Conservation (phyloP, 768 basidiomycete species). For the Hydnomerulius pinastri region DNA sequence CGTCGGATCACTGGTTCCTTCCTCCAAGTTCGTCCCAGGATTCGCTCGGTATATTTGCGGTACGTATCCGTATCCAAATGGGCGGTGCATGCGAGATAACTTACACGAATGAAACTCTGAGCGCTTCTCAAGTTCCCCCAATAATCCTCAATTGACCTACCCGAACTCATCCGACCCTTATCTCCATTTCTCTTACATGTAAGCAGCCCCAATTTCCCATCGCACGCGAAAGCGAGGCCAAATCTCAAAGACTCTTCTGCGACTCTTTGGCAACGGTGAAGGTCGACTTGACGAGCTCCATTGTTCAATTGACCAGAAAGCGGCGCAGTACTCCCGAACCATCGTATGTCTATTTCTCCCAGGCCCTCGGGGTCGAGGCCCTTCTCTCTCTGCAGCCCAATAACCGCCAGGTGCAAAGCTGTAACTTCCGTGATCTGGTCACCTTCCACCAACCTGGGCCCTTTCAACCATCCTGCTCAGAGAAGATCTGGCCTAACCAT, state of each 20-base stretch:
- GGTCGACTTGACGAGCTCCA: not conserved
- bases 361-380: not conserved
- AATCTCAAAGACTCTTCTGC: not conserved
- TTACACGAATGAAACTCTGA: no score
- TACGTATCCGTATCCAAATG: constrained; percentile 14
- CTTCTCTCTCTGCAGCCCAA: constrained; percentile 3
- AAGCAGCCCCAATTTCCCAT: not conserved
- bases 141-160: not conserved
- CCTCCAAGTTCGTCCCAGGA: constrained; percentile 10
- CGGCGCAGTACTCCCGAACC: not conserved
- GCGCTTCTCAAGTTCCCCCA: constrained; percentile 14
- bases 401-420: constrained; percentile 14
- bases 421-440: not conserved
- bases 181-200: constrained; percentile 4
- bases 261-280: not conserved
- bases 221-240: not conserved
- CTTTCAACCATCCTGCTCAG: not conserved
- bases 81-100: constrained; percentile 11
- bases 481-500: not conserved
- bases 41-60: constrained; percentile 24
- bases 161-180: constrained; percentile 25
- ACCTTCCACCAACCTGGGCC: constrained; percentile 3
- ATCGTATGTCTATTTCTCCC: not conserved
- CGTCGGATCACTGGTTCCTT: constrained; percentile 11
- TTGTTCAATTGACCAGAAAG: not conserved